These are phyloP conservation scores for Porogramme epimiltina DNA, from an alignment of 1,284 basidiomycete genomes.

Conservation along the genomic window DNA sequence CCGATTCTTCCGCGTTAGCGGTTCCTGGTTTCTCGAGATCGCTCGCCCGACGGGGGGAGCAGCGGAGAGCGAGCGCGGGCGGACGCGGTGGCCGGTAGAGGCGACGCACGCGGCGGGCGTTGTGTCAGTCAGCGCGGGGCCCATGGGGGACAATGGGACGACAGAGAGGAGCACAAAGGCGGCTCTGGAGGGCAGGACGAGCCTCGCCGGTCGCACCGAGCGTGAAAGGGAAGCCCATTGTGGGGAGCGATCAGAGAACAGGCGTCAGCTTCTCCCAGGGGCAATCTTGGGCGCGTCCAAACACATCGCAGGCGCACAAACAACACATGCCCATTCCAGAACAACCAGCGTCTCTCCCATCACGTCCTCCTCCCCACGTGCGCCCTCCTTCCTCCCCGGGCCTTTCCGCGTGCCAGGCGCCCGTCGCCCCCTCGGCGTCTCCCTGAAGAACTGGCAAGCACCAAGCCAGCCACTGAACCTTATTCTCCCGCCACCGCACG, in stretches of 20 bases:
- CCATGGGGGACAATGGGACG: constrained; percentile 14
- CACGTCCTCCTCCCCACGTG: constrained; percentile 7
- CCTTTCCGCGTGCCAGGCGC: not conserved
- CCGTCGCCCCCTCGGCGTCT: not conserved
- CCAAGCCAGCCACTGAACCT: constrained; percentile 36
- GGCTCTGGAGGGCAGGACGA: not conserved
- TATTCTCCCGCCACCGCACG: constrained; percentile 28
- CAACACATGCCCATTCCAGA: constrained; percentile 23
- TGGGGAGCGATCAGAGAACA: too few relatives aligned
- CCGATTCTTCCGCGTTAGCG: constrained; percentile 13
- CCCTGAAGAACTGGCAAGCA: constrained; percentile 35
- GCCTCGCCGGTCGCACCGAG: constrained; percentile 4
- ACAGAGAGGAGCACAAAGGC: constrained; percentile 20
- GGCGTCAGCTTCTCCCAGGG: too few relatives aligned
- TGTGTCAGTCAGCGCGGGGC: too few relatives aligned
- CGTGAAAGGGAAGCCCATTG: constrained; percentile 28
- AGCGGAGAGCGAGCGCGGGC: too few relatives aligned
- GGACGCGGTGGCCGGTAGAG: too few relatives aligned
- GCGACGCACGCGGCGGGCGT: too few relatives aligned
- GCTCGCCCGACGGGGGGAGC: too few relatives aligned
- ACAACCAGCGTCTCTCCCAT: constrained; percentile 4
- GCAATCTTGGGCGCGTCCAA: too few relatives aligned
- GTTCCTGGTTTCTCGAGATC: constrained; percentile 15
- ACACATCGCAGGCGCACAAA: constrained; percentile 10
- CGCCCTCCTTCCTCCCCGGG: constrained; percentile 6